Percentiles rank a stretch among this genome's conserved stretches.
Evolutionary conservation across 345 rosid genomes (phyloP).

Genomic region (Syzygium grande): DNA sequence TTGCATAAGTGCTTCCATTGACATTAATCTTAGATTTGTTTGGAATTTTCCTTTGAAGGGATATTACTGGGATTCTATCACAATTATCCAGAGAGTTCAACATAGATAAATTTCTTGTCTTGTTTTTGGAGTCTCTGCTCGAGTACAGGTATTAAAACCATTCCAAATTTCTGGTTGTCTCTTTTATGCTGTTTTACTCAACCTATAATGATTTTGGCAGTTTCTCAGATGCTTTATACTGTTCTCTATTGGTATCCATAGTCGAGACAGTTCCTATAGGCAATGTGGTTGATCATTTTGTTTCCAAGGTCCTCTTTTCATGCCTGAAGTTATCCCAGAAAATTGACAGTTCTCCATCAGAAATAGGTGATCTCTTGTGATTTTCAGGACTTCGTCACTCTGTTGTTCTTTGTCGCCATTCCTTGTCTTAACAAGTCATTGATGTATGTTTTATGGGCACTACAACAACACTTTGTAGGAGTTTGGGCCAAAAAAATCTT

Average conservation of each 20-base stretch:
- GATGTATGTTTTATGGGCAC: background rate
- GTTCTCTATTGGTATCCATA: constrained; percentile 40
- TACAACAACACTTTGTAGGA: constrained; percentile 27
- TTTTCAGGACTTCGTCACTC: background rate
- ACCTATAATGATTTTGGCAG: constrained; percentile 27
- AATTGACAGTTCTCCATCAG: constrained; percentile 30
- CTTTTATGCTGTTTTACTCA: background rate
- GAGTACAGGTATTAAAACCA: constrained; percentile 44
- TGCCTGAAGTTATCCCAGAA: constrained; percentile 56
- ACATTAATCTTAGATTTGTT: background rate
- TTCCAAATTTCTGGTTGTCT: background rate
- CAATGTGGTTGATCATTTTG: constrained; percentile 40
- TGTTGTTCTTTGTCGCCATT: background rate
- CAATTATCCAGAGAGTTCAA: constrained; percentile 67
- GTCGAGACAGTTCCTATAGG: constrained; percentile 54
- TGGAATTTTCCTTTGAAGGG: constrained; percentile 32
- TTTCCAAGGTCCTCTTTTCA: constrained; percentile 48
- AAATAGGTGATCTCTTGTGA: constrained; percentile 34
- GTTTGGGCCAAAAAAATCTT: constrained; percentile 64
- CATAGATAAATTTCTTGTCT: constrained; percentile 58
- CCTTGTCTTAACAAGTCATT: background rate
- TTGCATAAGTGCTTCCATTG: background rate
- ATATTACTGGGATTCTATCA: constrained; percentile 47
- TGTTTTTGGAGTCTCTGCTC: constrained; percentile 55
- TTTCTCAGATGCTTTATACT: constrained; percentile 50